phyloP scores from a whole-genome alignment of 139 green algal genomes.

The Monoraphidium neglectum region DNA sequence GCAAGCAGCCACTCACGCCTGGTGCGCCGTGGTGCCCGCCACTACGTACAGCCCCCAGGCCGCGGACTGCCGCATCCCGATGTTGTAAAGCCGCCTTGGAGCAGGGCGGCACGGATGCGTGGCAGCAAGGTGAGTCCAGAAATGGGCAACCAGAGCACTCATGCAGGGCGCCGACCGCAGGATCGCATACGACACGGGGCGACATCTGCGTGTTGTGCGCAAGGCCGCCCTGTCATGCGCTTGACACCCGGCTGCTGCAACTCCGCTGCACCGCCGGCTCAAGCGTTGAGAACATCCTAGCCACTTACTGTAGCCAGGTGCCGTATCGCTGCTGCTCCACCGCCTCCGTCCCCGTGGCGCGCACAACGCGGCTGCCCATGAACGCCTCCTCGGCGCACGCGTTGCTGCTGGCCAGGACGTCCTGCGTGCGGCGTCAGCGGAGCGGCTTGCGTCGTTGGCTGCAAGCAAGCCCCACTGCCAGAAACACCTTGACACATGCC shows the following conservation, averaged over 20 bases:
- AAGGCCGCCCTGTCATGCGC: too few relatives aligned
- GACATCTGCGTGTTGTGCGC: too few relatives aligned
- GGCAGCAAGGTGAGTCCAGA: not conserved
- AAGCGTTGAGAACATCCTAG: not conserved
- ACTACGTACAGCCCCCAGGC: conserved; percentile 59
- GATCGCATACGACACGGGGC: too few relatives aligned
- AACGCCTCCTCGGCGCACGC: conserved; percentile 27
- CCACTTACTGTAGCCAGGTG: conserved; percentile 52
- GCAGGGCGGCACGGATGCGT: too few relatives aligned
- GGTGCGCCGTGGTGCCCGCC: conserved; percentile 21
- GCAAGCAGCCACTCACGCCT: too few relatives aligned
- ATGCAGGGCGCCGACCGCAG: not conserved
- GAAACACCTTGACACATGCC: not conserved
- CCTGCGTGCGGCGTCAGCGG: conserved; percentile 50
- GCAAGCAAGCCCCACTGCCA: not conserved
- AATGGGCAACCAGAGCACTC: not conserved
- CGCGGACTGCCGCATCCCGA: conserved; percentile 67
- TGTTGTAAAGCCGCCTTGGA: conserved; percentile 59
- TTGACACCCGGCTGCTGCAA: too few relatives aligned
- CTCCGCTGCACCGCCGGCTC: too few relatives aligned
- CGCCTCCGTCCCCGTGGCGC: conserved; percentile 80
- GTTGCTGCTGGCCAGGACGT: conserved; percentile 45
- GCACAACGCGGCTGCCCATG: conserved; percentile 53
- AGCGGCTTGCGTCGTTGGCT: not conserved
- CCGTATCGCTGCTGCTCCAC: conserved; percentile 69